Conservation (phyloP, 129 eudicot species). For the Flaveria brownii region DNA sequence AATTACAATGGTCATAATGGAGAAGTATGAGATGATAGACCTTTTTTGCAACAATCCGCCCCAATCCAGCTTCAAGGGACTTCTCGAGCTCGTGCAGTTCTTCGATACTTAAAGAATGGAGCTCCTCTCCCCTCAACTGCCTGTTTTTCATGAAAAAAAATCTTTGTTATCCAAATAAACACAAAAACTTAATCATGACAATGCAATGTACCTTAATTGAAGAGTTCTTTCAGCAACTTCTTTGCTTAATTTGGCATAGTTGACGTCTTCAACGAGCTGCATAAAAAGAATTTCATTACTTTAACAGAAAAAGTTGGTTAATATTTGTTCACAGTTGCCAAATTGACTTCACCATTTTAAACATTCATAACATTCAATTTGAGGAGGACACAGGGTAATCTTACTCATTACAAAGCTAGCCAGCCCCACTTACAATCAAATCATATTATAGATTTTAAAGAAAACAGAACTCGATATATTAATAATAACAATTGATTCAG, state of each 20-base stretch:
- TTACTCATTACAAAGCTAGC: conserved; percentile 18
- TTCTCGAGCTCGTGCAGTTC: conserved; percentile 77
- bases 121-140: conserved; percentile 96
- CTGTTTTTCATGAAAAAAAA: conserved; percentile 39
- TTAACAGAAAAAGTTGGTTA: background rate
- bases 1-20: conserved; percentile 4
- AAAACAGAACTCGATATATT: background rate
- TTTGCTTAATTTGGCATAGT: conserved; percentile 68
- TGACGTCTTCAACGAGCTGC: conserved; percentile 84
- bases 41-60: conserved; percentile 77
- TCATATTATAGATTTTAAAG: background rate
- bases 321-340: background rate
- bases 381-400: background rate
- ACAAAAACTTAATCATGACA: background rate
- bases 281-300: conserved; percentile 24
- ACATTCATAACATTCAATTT: background rate
- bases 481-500: background rate
- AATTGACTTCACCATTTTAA: background rate
- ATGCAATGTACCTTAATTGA: conserved; percentile 60
- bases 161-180: background rate
- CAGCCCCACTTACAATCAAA: too few species aligned
- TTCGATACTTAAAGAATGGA: conserved; percentile 62
- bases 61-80: conserved; percentile 77
- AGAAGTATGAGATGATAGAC: conserved; percentile 29
- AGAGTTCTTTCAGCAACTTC: conserved; percentile 80